Evolutionary conservation across 108 stramenopile species (phyloP).

Genomic region (Nannochloropsis oceanica): DNA sequence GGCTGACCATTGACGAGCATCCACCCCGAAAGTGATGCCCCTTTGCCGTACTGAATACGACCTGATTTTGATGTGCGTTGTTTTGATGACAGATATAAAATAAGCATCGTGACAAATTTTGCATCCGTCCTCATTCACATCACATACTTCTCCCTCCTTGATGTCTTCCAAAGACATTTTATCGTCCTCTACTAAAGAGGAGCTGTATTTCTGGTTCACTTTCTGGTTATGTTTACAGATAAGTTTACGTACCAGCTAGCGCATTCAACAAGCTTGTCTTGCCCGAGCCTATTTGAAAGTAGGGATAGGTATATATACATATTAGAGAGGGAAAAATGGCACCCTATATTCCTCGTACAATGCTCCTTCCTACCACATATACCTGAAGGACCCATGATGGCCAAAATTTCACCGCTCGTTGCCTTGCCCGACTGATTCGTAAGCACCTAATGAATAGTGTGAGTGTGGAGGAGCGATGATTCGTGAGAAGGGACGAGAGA

Average conservation of each 20-base stretch:
- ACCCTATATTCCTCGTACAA: not conserved
- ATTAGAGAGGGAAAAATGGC: not conserved
- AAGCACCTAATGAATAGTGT: not conserved
- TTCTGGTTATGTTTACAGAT: too few species aligned
- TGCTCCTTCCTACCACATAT: not conserved
- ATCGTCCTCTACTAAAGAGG: too few species aligned
- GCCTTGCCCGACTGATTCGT: not conserved
- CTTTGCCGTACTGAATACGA: not conserved
- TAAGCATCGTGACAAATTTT: too few species aligned
- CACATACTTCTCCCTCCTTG: too few species aligned
- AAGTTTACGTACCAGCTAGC: not conserved
- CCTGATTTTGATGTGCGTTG: not conserved
- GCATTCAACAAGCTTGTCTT: not conserved
- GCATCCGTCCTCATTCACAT: too few species aligned
- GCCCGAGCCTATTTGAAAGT: not conserved
- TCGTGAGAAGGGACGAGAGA: too few species aligned
- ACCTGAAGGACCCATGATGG: not conserved
- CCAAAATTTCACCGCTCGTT: not conserved
- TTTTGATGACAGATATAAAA: too few species aligned
- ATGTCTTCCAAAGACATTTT: too few species aligned
- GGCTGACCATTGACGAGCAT: not conserved
- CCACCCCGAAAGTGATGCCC: not conserved
- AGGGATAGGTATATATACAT: not conserved
- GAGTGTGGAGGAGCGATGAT: too few species aligned
- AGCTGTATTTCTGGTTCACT: too few species aligned